Evolutionary conservation across 306 rosid species (phyloP).

Genomic region (Ormosia semicastrata): DNA sequence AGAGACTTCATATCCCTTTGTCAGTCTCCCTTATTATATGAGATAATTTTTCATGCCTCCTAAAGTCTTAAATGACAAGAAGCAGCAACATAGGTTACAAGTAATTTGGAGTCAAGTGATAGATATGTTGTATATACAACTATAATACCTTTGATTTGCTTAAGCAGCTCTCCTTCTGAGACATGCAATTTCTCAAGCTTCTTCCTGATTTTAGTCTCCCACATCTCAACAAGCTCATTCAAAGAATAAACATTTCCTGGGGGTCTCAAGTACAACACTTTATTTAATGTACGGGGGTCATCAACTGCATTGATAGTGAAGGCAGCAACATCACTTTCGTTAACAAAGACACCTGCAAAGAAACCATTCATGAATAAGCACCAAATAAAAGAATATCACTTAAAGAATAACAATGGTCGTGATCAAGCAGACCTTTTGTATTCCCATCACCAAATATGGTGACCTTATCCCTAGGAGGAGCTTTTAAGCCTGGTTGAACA

Average conservation of each 20-base stretch:
- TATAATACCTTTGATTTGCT: slow-evolving; percentile 59
- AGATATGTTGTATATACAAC: background rate
- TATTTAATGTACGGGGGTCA: slow-evolving; percentile 68
- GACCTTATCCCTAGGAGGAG: slow-evolving; percentile 74
- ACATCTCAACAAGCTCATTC: slow-evolving; percentile 63
- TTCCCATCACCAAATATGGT: slow-evolving; percentile 73
- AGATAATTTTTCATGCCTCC: background rate
- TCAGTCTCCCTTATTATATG: background rate
- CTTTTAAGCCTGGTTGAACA: slow-evolving; percentile 61
- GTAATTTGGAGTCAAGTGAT: background rate
- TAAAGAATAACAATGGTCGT: background rate
- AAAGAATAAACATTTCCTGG: slow-evolving; percentile 64
- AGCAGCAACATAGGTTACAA: background rate
- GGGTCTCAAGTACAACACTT: slow-evolving; percentile 72
- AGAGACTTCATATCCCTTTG: background rate
- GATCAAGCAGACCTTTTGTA: slow-evolving; percentile 54
- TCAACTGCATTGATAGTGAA: slow-evolving; percentile 71
- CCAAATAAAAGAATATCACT: background rate
- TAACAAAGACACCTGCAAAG: slow-evolving; percentile 62
- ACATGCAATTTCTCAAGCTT: slow-evolving; percentile 59
- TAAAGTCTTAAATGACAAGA: background rate
- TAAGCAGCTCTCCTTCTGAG: slow-evolving; percentile 59
- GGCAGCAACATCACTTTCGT: slow-evolving; percentile 71
- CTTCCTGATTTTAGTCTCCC: slow-evolving; percentile 78
- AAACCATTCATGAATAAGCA: slow-evolving; percentile 4